Conservation (phyloP, 2,329 filamentous ascomycete genomes). For the Neofusicoccum umdonicola region DNA sequence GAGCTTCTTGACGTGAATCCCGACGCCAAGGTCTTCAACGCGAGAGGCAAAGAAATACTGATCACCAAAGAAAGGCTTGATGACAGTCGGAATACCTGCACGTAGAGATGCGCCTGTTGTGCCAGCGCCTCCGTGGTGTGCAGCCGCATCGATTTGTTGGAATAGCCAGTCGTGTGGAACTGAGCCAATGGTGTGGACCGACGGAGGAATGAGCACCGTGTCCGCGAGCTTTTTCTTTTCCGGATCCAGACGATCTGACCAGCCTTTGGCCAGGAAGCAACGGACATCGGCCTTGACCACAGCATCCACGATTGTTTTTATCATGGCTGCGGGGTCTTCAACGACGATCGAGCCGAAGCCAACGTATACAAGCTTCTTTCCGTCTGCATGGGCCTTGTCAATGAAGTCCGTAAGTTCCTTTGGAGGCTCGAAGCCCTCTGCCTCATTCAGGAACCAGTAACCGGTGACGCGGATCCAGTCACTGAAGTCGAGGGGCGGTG, state of each 20-base stretch:
- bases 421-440: constrained; percentile 67
- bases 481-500: constrained; percentile 88
- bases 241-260: constrained; percentile 79
- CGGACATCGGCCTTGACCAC: constrained; percentile 88
- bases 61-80: constrained; percentile 96
- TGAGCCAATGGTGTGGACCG: constrained; percentile 84
- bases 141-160: constrained; percentile 85
- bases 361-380: constrained; percentile 92
- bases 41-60: constrained; percentile 93
- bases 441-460: constrained; percentile 94
- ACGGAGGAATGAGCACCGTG: constrained; percentile 65
- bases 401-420: constrained; percentile 79
- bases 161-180: constrained; percentile 98
- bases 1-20: constrained; percentile 83
- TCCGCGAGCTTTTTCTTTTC: constrained; percentile 31
- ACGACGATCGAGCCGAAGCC: constrained; percentile 97
- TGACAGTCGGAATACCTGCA: constrained; percentile 88
- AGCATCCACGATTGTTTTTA: constrained; percentile 87
- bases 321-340: constrained; percentile 82
- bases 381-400: constrained; percentile 58
- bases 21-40: constrained; percentile 90
- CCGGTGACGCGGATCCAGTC: constrained; percentile 98
- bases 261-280: constrained; percentile 93
- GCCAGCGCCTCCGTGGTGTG: constrained; percentile 90
- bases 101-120: constrained; percentile 92